These are phyloP conservation scores for Podospora pseudocomata DNA, from an alignment of 495 filamentous ascomycete genomes.

Conservation along the genomic window DNA sequence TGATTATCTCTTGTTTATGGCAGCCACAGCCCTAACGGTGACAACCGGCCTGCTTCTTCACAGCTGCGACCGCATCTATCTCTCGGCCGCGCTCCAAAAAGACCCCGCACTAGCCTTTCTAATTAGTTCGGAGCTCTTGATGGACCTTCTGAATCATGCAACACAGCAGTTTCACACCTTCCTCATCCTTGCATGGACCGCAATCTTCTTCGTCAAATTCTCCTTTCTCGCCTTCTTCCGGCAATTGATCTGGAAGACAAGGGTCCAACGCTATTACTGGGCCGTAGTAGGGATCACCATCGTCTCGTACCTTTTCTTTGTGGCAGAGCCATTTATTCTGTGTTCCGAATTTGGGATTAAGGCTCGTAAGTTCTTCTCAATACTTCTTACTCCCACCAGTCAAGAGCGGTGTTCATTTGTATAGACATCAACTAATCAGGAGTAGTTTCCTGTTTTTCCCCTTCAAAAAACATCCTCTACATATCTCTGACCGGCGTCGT, in stretches of 20 bases:
- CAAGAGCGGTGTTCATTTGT: not conserved
- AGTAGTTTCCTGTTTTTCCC: constrained; percentile 14
- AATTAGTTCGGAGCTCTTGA: constrained; percentile 7
- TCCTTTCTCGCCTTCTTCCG: constrained; percentile 24
- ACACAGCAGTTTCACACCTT: constrained; percentile 11
- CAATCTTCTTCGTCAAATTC: constrained; percentile 20
- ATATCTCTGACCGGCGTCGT: constrained; percentile 12
- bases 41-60: constrained; percentile 17
- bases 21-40: constrained; percentile 11
- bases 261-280: constrained; percentile 21
- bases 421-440: not conserved
- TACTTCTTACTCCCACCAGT: not conserved
- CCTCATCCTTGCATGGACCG: constrained; percentile 20
- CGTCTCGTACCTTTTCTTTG: constrained; percentile 16
- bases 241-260: constrained; percentile 18
- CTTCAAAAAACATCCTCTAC: constrained; percentile 3
- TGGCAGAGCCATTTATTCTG: constrained; percentile 19
- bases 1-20: constrained; percentile 21
- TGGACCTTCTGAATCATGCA: constrained; percentile 12
- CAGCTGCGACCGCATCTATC: constrained; percentile 18
- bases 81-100: constrained; percentile 15
- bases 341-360: constrained; percentile 21
- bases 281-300: constrained; percentile 16
- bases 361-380: constrained; percentile 6
- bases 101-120: constrained; percentile 11